Conservation (phyloP, 345 rosid genomes). For the Lumnitzera racemosa region DNA sequence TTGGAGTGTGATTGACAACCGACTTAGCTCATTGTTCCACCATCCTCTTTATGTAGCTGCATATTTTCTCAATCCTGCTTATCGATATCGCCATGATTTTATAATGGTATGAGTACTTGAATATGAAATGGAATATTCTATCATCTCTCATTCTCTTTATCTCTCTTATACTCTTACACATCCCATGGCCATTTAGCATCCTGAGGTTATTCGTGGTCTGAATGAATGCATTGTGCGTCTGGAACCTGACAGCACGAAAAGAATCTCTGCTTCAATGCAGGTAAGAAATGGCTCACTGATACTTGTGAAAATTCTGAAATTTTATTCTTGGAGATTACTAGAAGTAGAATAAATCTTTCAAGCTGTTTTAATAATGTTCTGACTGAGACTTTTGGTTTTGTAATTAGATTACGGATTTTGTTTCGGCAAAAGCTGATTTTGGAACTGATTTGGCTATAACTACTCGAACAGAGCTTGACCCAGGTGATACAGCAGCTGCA, state of each 20-base stretch:
- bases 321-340: not conserved
- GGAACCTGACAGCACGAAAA: slow-evolving; percentile 61
- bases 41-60: slow-evolving; percentile 92
- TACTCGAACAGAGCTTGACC: slow-evolving; percentile 78
- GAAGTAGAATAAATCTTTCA: not conserved
- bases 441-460: slow-evolving; percentile 81
- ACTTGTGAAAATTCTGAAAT: not conserved
- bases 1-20: slow-evolving; percentile 68
- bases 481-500: slow-evolving; percentile 40
- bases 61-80: slow-evolving; percentile 84
- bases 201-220: slow-evolving; percentile 76
- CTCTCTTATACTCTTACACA: not conserved
- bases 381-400: not conserved
- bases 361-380: too few species aligned
- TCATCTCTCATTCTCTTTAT: not conserved
- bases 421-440: slow-evolving; percentile 71
- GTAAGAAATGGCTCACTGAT: slow-evolving; percentile 20
- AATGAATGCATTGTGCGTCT: slow-evolving; percentile 85
- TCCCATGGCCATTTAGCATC: slow-evolving; percentile 36
- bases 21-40: slow-evolving; percentile 63
- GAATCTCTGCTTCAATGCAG: slow-evolving; percentile 86
- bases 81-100: slow-evolving; percentile 68
- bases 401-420: slow-evolving; percentile 71
- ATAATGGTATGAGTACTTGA: slow-evolving; percentile 41
- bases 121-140: not conserved